Evolutionary conservation across 1,284 basidiomycete species (phyloP).

Genomic region (Ceratobasidium sp.): DNA sequence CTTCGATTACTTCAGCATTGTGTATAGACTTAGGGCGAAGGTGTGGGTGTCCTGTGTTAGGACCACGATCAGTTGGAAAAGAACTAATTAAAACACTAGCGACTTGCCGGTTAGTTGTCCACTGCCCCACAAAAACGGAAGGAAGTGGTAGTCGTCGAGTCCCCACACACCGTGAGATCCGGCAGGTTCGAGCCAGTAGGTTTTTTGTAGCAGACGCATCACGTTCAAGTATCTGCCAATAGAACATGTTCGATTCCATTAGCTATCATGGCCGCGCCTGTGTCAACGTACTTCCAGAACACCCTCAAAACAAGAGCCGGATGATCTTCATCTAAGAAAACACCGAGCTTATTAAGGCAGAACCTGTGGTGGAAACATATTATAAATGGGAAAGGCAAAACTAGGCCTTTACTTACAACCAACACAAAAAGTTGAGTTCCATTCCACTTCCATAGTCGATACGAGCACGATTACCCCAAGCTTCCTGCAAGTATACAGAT

Average conservation of each 20-base stretch:
- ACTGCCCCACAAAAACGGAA: conserved; percentile 93
- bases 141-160: conserved; percentile 97
- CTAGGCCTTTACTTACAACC: conserved; percentile 77
- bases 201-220: conserved; percentile 92
- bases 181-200: conserved; percentile 98
- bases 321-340: conserved; percentile 78
- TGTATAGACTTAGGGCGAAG: conserved; percentile 94
- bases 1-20: conserved; percentile 92
- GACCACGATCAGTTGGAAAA: neutral
- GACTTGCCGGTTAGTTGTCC: conserved; percentile 80
- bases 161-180: conserved; percentile 99
- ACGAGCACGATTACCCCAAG: conserved; percentile 92
- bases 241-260: conserved; percentile 7
- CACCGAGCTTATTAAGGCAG: conserved; percentile 82
- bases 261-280: neutral
- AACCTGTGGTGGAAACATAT: conserved; percentile 67
- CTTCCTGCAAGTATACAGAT: conserved; percentile 84
- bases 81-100: neutral
- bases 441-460: conserved; percentile 99
- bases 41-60: conserved; percentile 81
- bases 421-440: conserved; percentile 98
- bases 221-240: conserved; percentile 81
- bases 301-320: conserved; percentile 85
- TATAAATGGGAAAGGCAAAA: neutral
- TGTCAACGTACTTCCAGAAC: conserved; percentile 84